Base-by-base conservation (phyloP, 2,329 filamentous ascomycete genomes). In the Pestalotiopsis sp. region DNA sequence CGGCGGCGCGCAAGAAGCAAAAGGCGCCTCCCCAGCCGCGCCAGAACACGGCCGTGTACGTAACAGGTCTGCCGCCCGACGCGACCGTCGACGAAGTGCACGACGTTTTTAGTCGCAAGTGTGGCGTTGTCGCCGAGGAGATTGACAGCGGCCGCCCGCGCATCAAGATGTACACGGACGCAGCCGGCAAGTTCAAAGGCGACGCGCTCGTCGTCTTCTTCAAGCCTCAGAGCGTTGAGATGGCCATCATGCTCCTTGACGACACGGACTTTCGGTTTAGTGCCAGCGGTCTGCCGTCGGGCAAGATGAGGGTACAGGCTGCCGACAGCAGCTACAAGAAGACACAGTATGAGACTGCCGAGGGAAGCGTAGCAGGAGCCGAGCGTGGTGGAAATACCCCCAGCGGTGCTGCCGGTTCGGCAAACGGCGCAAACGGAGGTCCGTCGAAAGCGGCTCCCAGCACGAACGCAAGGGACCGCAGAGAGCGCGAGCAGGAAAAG, bases 171-270 rank as follows among this genome's bases (percentile, higher is more conserved):
- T 99, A 99, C 81, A 89, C 86, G 23, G 91, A 98, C 77, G 89
- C 92, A 1, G 82, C 91, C 1, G 96, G 94, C 23, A 88, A 90
- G 17, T 97, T 97, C 86, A 98, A 98, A 78, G 96, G 96, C 70
- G 95, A 98, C 77, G 95, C 93, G 2, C 86, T 99, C 39, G 85
- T 99, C 67, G 93, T 98, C 45, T 99, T 97, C 82, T 98, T 97
- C 87, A 93, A 96, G 74, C 92, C 94, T 0, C 94, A 97, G 77
- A 97, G 93, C n/a, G 95, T 99, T 69, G 85, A 92, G 57, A 91
- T 94, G 83, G 93, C 93, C 59, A 92, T 95, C 72, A 90, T 91
- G 82, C 86, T 96, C 75, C 86, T 94, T 13, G 93, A 97, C 79
- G 93, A 94, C 75, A 92, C 91, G 4, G 90, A 94, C 73, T 96